A percentile compares a stretch with the other conserved stretches of the same genome.
Evolutionary conservation across 441 rosid genomes (phyloP).

Genomic region (Jatropha podagrica): DNA sequence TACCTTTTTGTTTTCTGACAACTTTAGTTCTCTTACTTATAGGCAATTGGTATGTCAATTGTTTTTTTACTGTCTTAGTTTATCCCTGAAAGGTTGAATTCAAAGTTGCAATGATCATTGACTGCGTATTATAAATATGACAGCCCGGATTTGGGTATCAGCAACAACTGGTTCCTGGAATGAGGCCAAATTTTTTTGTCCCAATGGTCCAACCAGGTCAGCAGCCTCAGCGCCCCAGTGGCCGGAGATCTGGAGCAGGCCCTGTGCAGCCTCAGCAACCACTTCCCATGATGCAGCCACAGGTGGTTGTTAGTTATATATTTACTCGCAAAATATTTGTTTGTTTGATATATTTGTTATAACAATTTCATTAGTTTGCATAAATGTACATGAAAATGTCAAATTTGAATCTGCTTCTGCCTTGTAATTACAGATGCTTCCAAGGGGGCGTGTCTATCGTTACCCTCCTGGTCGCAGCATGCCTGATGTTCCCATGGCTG

Average conservation of each 20-base stretch:
- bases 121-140: neutral
- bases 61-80: neutral
- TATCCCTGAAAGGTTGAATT: neutral
- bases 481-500: constrained; percentile 49
- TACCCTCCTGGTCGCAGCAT: constrained; percentile 70
- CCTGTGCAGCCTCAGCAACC: constrained; percentile 61
- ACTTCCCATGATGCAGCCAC: constrained; percentile 63
- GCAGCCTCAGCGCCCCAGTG: constrained; percentile 69
- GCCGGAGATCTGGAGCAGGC: constrained; percentile 56
- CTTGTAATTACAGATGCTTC: constrained; percentile 54
- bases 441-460: constrained; percentile 70
- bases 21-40: neutral
- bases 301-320: constrained; percentile 34
- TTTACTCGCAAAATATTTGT: neutral
- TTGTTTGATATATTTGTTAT: neutral
- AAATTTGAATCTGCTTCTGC: neutral
- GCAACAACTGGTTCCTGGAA: constrained; percentile 77
- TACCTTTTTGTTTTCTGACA: neutral
- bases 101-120: neutral
- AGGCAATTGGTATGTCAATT: neutral
- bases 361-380: neutral
- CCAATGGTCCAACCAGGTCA: constrained; percentile 72
- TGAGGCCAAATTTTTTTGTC: constrained; percentile 79
- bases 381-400: neutral
- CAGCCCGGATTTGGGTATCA: constrained; percentile 76